These are phyloP conservation scores for Phaeosphaeria sp. DNA, from an alignment of 2,329 filamentous ascomycete genomes.

Conservation along the genomic window DNA sequence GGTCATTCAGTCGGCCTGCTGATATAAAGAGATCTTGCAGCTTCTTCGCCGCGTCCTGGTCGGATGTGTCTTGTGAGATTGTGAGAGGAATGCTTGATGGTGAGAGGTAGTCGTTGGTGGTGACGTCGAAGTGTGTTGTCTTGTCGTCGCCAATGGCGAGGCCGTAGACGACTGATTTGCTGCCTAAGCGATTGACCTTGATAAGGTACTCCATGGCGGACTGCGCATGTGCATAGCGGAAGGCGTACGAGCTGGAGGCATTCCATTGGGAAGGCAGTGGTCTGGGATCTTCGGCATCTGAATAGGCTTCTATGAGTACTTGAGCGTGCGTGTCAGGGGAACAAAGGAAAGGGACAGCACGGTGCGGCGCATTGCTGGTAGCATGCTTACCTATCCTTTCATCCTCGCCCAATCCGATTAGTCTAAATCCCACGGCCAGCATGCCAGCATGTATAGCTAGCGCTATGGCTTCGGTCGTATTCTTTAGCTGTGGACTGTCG, in stretches of 20 bases:
- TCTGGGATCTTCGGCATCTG: slow-evolving; percentile 61
- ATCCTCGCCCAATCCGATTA: slow-evolving; percentile 85
- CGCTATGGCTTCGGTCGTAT: slow-evolving; percentile 80
- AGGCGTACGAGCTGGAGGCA: slow-evolving; percentile 72
- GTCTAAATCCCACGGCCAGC: slow-evolving; percentile 77
- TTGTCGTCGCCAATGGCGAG: slow-evolving; percentile 81
- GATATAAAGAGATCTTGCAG: slow-evolving; percentile 74
- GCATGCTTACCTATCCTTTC: slow-evolving; percentile 67
- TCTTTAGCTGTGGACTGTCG: slow-evolving; percentile 60
- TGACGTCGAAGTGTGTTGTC: slow-evolving; percentile 78
- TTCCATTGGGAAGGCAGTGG: slow-evolving; percentile 84
- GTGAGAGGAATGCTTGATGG: slow-evolving; percentile 62
- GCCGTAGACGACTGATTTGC: slow-evolving; percentile 82
- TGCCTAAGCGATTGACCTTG: slow-evolving; percentile 80
- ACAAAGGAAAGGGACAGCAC: background rate
- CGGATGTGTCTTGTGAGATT: slow-evolving; percentile 56
- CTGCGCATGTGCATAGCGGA: slow-evolving; percentile 85
- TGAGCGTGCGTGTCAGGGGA: slow-evolving; percentile 25
- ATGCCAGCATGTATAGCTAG: slow-evolving; percentile 86
- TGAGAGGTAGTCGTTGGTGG: slow-evolving; percentile 76
- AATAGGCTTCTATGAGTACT: slow-evolving; percentile 59
- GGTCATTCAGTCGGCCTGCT: slow-evolving; percentile 67
- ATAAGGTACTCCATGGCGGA: slow-evolving; percentile 85
- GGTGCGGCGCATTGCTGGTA: background rate
- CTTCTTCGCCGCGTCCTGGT: slow-evolving; percentile 52